phyloP scores from a whole-genome alignment of 768 basidiomycete species.

The Auriscalpium microsporum region DNA sequence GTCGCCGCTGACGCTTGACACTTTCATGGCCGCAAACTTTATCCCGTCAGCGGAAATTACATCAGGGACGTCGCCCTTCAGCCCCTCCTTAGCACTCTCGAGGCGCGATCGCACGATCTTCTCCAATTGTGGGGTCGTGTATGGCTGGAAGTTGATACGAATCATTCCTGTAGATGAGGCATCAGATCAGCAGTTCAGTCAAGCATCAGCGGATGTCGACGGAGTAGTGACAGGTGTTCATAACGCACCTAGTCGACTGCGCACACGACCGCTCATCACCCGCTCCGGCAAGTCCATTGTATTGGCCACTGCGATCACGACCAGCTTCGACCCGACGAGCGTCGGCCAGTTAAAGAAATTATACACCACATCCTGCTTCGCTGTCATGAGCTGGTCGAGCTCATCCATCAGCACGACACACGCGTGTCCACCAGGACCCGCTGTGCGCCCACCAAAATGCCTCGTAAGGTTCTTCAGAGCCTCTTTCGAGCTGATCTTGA shows the following conservation, averaged over 20 bases:
- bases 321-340: slow-evolving; percentile 73
- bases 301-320: slow-evolving; percentile 96
- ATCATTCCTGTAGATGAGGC: slow-evolving; percentile 52
- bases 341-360: slow-evolving; percentile 99
- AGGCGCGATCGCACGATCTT: slow-evolving; percentile 84
- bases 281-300: slow-evolving; percentile 97
- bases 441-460: slow-evolving; percentile 56
- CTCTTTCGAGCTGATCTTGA: slow-evolving; percentile 68
- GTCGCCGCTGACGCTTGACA: slow-evolving; percentile 82
- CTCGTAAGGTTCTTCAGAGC: slow-evolving; percentile 69
- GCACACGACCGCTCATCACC: slow-evolving; percentile 84
- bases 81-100: slow-evolving; percentile 44
- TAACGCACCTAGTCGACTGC: slow-evolving; percentile 76
- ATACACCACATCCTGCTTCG: slow-evolving; percentile 97
- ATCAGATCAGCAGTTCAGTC: not conserved
- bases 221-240: not conserved
- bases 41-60: slow-evolving; percentile 66
- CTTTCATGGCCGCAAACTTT: slow-evolving; percentile 75
- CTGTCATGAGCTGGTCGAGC: slow-evolving; percentile 90
- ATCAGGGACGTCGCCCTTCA: slow-evolving; percentile 38
- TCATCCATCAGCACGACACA: slow-evolving; percentile 99
- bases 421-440: slow-evolving; percentile 78
- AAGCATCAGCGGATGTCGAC: not conserved
- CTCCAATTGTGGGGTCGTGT: slow-evolving; percentile 67
- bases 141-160: slow-evolving; percentile 89